Conservation (phyloP, 352 stramenopile species). For the Achlya hypogyna region DNA sequence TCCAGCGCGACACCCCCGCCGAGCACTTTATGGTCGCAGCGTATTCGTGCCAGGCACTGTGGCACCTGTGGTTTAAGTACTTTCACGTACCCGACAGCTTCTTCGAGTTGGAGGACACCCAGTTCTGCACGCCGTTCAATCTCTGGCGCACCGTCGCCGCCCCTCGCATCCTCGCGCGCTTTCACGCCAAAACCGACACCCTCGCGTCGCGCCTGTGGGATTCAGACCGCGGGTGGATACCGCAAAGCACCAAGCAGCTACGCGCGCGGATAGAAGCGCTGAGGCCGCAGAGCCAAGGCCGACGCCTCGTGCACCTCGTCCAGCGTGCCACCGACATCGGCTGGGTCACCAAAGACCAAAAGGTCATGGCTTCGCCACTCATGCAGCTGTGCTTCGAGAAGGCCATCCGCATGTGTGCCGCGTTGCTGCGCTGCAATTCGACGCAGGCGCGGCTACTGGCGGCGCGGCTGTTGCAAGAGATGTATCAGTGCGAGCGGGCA, state of each 20-base stretch:
- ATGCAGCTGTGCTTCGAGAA: background rate
- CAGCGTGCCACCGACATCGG: background rate
- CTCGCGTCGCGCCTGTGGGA: no score
- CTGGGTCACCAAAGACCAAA: no score
- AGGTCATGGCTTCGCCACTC: background rate
- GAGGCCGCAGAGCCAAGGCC: no score
- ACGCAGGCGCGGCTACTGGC: background rate
- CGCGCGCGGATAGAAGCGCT: no score
- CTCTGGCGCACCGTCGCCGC: no score
- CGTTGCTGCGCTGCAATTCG: background rate
- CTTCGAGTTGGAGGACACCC: background rate
- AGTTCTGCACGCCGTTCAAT: background rate
- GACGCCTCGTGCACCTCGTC: background rate
- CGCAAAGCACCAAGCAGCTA: no score
- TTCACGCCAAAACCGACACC: no score
- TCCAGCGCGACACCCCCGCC: background rate
- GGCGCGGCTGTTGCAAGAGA: background rate
- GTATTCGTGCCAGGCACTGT: slow-evolving; percentile 17
- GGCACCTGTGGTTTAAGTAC: slow-evolving; percentile 12
- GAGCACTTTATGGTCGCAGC: background rate
- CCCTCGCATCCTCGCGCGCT: no score
- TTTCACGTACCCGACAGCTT: background rate
- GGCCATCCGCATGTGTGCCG: background rate
- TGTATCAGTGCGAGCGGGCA: background rate
- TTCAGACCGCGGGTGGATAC: no score